A percentile compares a stretch with the other conserved stretches of the same genome.
phyloP scores from a whole-genome alignment of 2,329 filamentous ascomycete species.

The Incumbomyces lentus region DNA sequence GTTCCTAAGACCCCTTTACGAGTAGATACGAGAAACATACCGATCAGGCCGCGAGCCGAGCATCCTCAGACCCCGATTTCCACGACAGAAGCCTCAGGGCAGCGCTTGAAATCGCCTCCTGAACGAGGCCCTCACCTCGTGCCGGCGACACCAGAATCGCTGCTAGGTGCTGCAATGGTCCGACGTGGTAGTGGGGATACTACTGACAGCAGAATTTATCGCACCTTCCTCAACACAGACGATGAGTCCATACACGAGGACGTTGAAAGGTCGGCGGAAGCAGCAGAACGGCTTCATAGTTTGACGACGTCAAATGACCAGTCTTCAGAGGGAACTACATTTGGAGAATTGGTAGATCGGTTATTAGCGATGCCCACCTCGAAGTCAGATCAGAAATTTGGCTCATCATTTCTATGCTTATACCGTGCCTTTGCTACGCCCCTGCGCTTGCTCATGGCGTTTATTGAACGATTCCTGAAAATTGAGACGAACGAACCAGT shows the following conservation, averaged over 20 bases:
- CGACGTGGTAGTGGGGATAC: conserved; percentile 15
- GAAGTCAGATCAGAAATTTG: conserved; percentile 80
- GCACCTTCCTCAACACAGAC: conserved; percentile 23
- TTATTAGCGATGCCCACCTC: conserved; percentile 72
- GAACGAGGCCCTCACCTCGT: conserved; percentile 7
- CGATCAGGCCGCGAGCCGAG: not conserved
- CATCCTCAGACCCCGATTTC: conserved; percentile 19
- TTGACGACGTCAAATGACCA: conserved; percentile 22
- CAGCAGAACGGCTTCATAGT: conserved; percentile 3
- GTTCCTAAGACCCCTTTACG: conserved; percentile 14
- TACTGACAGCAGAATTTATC: conserved; percentile 15
- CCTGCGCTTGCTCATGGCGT: conserved; percentile 62
- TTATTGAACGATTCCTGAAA: conserved; percentile 52
- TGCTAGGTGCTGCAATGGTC: conserved; percentile 17
- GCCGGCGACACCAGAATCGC: conserved; percentile 20
- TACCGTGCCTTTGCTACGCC: conserved; percentile 91
- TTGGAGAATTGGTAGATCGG: conserved; percentile 73
- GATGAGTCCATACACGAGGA: conserved; percentile 14
- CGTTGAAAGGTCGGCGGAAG: conserved; percentile 4
- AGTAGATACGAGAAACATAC: conserved; percentile 14
- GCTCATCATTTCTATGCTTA: conserved; percentile 77
- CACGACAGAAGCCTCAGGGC: conserved; percentile 12
- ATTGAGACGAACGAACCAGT: conserved; percentile 64
- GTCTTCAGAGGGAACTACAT: conserved; percentile 28
- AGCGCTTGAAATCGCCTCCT: conserved; percentile 9